Evolutionary conservation across 768 basidiomycete genomes (phyloP), one percentile per base, ranked within the genome.

Genomic region (Boletus insuetus): DNA sequence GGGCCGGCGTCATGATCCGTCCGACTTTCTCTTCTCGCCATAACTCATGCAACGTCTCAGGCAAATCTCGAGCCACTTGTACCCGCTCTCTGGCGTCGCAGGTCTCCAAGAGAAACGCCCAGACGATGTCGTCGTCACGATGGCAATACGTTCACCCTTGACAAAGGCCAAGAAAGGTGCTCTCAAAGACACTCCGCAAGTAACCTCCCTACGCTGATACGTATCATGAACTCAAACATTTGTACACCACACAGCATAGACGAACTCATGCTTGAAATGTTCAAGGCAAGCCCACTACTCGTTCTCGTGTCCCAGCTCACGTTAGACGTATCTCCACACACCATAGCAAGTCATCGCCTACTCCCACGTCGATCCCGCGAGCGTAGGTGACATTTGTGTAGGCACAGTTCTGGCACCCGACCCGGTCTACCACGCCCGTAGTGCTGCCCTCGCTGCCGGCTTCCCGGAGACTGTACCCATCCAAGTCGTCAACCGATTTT

Each of bases 41-140:
- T 35, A 11, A 11, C 53, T 56, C 53, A 82, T 89, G 82, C 78
- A 89, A 62, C 84, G 85, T 56, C 75, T 89, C 49, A 82, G 78
- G 66, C 84, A 87, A 69, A 73, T 89, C 24, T 80, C 81, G 31
- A 79, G 83, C 40, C 88, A 88, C 63, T 69, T 88, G 49, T 64
- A 74, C 19, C 65, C 72, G 4, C 63, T 77, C 13, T 68, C 77
- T 17, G 82, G 82, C n/a, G 65, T 83, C 8, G 69, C 76, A 22
- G 74, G 77, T 16, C 74, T 91, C 46, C 76, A 83, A 57, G 74
- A 71, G 41, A 85, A 88, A 67, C 78, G 70, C 48, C 82, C 82
- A 4, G 83, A 91, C 58, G 91, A 92, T 77, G 85, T 92, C 13
- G 91, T 92, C 66, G 82, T 92, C 56, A 91, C 89, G 3, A 80